Evolutionary conservation across 768 basidiomycete genomes (phyloP).

Genomic region (Tricholoma sp.): DNA sequence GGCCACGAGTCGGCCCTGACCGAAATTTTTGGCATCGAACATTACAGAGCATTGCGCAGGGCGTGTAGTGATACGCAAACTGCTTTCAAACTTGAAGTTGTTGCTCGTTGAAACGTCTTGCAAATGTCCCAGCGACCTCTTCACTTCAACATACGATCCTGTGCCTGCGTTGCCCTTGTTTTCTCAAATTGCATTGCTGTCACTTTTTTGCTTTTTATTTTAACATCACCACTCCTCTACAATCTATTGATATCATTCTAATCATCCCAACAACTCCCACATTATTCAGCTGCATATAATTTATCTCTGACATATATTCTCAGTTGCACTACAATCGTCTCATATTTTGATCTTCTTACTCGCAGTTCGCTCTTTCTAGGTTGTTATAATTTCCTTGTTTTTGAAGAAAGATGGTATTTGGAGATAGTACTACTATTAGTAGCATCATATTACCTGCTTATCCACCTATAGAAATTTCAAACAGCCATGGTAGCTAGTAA

Average conservation of each 20-base stretch:
- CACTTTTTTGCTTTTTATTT: conserved; percentile 24
- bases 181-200: conserved; percentile 29
- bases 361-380: neutral
- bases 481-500: neutral
- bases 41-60: conserved; percentile 66
- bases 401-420: neutral
- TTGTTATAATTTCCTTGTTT: neutral
- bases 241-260: conserved; percentile 17
- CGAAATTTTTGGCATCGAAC: conserved; percentile 69
- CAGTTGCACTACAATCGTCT: conserved; percentile 6
- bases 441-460: neutral
- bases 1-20: conserved; percentile 61
- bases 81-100: conserved; percentile 70
- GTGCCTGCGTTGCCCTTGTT: conserved; percentile 10
- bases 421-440: neutral
- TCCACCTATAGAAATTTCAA: conserved; percentile 7
- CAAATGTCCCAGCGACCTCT: conserved; percentile 1
- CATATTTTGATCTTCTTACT: neutral
- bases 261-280: conserved; percentile 17
- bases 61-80: conserved; percentile 68
- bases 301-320: conserved; percentile 18
- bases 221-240: conserved; percentile 20
- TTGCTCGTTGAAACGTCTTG: conserved; percentile 29
- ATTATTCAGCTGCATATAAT: conserved; percentile 17
- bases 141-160: conserved; percentile 10